Conservation (phyloP, 768 basidiomycete species). For the Wakefieldia striispora region DNA sequence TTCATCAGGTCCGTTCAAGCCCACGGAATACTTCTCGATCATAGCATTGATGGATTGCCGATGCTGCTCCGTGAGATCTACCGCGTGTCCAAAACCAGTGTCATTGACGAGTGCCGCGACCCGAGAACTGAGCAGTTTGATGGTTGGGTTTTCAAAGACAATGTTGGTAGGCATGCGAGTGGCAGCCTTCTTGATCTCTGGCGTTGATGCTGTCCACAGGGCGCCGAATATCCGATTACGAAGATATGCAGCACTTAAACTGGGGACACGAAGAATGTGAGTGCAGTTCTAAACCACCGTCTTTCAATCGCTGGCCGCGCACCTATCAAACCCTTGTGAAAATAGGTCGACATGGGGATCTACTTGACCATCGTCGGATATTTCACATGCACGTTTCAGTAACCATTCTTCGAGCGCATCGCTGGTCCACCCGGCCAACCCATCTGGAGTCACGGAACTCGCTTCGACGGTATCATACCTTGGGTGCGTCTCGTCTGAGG, state of each 20-base stretch:
- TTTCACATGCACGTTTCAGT: constrained; percentile 18
- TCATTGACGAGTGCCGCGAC: constrained; percentile 8
- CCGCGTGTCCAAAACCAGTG: not conserved
- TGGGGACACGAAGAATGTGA: constrained; percentile 6
- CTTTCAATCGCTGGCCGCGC: not conserved
- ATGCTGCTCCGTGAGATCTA: constrained; percentile 6
- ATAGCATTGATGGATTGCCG: constrained; percentile 33
- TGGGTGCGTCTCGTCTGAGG: not conserved
- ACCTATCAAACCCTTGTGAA: constrained; percentile 38
- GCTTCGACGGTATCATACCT: constrained; percentile 36
- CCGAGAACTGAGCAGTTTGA: constrained; percentile 33
- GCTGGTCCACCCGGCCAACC: constrained; percentile 25
- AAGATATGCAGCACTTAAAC: constrained; percentile 31
- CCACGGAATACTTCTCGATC: constrained; percentile 38
- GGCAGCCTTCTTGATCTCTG: constrained; percentile 26
- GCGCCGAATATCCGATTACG: constrained; percentile 23
- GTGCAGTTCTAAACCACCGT: too few relatives aligned
- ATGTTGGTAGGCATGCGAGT: constrained; percentile 27
- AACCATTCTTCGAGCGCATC: constrained; percentile 28
- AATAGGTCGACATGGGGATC: constrained; percentile 25
- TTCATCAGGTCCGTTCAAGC: constrained; percentile 17
- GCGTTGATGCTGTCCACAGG: constrained; percentile 31
- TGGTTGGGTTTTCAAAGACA: constrained; percentile 41
- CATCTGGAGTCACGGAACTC: constrained; percentile 16
- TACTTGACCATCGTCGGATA: constrained; percentile 1